Evolutionary conservation across 139 green algal genomes (phyloP), one percentile per base, ranked within the genome.

Genomic region (Pycnococcus provasolii): DNA sequence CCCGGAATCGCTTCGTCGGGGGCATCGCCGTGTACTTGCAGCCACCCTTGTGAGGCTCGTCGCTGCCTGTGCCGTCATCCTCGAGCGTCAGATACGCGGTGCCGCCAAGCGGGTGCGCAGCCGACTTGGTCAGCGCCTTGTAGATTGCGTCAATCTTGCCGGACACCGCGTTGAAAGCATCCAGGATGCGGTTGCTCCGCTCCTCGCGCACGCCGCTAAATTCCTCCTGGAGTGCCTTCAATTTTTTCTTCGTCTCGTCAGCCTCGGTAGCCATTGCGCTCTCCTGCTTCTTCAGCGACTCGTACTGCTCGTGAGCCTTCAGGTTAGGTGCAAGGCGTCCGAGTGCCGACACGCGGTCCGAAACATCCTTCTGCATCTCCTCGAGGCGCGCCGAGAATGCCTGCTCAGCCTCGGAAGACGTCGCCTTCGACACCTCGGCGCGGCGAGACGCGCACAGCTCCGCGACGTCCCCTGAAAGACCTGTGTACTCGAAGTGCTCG

Each of bases 21-120:
- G 92, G 92, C 82, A 96, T 97, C 68, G 92, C 90, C 1, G 78
- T 91, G 80, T 90, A 97, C 72, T 94, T 80, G 74, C 96, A 86
- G 48, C 91, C 91, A 6, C 64, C 70, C 48, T 87, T 71, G 79
- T 87, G 97, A 3, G 91, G 91, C 64, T 94, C 85, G 53, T 96
- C 90, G 39, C 83, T 71, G 26, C 26, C 26, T 26, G 26, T 26
- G 26, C 26, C 26, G 26, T 26, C 26, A 8, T 82, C 80, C 67
- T 94, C 86, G 54, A 94, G 77, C 42, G 66, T 80, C 60, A 98
- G 82, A 81, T 94, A 96, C 1, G 92, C 92, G 43, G 76, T 84
- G 48, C 85, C 85, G 71, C 90, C 89, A 39, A 90, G 68, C 0
- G 83, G 85, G 70, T 96, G 87, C 42, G 80, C 63, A 2, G 66